phyloP scores from a whole-genome alignment of 2,329 filamentous ascomycete species.

The Sordariomycetes sp. region DNA sequence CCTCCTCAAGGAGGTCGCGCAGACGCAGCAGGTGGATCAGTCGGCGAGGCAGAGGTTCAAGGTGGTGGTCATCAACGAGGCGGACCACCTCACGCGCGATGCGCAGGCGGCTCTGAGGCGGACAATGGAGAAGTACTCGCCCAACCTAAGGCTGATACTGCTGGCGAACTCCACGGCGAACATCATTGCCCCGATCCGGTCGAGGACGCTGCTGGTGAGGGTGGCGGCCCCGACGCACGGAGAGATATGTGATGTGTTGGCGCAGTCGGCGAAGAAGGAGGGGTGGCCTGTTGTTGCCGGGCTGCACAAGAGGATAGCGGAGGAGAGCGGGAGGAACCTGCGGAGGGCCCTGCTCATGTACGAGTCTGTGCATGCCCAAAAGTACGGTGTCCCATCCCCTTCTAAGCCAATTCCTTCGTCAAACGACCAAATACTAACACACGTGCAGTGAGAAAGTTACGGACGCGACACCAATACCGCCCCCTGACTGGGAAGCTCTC shows the following conservation, averaged over 20 bases:
- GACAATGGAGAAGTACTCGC: conserved; percentile 99
- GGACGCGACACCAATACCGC: conserved; percentile 80
- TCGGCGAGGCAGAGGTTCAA: conserved; percentile 89
- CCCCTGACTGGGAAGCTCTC: conserved; percentile 92
- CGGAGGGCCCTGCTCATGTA: conserved; percentile 90
- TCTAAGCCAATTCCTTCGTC: background rate
- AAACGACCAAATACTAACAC: conserved; percentile 16
- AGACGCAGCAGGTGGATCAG: conserved; percentile 97
- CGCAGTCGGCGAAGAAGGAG: conserved; percentile 62
- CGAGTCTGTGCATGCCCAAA: conserved; percentile 92
- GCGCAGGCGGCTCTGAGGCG: conserved; percentile 88
- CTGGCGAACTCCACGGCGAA: conserved; percentile 95
- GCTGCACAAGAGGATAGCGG: conserved; percentile 76
- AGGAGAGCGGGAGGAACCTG: conserved; percentile 83
- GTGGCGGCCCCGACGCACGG: conserved; percentile 80
- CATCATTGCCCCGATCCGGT: conserved; percentile 97
- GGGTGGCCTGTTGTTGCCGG: conserved; percentile 67
- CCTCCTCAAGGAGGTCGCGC: conserved; percentile 91
- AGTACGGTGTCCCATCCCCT: conserved; percentile 40
- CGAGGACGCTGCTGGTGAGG: conserved; percentile 79
- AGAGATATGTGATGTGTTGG: conserved; percentile 75
- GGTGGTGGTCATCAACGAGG: conserved; percentile 98
- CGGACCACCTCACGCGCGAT: conserved; percentile 86
- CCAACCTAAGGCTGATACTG: conserved; percentile 83
- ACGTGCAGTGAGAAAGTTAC: conserved; percentile 70